phyloP scores from a whole-genome alignment of 1,284 basidiomycete species.

The Neolentinus lepideus region DNA sequence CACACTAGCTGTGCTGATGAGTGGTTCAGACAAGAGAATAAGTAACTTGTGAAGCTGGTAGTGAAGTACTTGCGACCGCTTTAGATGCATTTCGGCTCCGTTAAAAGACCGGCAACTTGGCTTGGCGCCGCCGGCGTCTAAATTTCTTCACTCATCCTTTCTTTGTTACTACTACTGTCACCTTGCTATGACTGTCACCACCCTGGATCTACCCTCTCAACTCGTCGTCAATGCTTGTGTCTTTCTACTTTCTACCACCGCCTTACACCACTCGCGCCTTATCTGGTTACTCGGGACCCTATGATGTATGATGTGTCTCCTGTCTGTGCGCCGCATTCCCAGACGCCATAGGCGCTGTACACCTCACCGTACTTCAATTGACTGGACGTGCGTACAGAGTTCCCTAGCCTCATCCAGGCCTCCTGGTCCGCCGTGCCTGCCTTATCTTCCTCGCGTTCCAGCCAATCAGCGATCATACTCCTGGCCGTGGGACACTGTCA shows the following conservation, averaged over 20 bases:
- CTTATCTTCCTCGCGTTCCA: background rate
- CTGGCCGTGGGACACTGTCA: background rate
- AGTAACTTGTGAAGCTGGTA: background rate
- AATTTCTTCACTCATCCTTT: background rate
- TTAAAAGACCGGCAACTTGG: background rate
- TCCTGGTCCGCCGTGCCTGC: background rate
- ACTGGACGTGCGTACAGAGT: background rate
- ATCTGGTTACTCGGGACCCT: background rate
- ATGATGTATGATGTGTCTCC: background rate
- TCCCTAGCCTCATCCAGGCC: background rate
- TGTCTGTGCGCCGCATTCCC: background rate
- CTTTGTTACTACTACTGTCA: too few species aligned
- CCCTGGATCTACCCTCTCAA: too few species aligned
- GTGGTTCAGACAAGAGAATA: too few species aligned
- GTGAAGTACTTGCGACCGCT: background rate
- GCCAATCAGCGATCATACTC: background rate
- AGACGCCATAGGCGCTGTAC: too few species aligned
- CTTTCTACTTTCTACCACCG: background rate
- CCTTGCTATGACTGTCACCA: too few species aligned
- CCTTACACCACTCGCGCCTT: background rate
- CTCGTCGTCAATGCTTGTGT: background rate
- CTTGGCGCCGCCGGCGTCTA: background rate
- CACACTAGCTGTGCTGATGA: background rate
- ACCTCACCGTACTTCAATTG: too few species aligned
- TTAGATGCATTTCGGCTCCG: background rate